A percentile compares a stretch with the other conserved stretches of the same genome.
phyloP scores from a whole-genome alignment of 495 filamentous ascomycete genomes.

The Tetracladium marchalianum region DNA sequence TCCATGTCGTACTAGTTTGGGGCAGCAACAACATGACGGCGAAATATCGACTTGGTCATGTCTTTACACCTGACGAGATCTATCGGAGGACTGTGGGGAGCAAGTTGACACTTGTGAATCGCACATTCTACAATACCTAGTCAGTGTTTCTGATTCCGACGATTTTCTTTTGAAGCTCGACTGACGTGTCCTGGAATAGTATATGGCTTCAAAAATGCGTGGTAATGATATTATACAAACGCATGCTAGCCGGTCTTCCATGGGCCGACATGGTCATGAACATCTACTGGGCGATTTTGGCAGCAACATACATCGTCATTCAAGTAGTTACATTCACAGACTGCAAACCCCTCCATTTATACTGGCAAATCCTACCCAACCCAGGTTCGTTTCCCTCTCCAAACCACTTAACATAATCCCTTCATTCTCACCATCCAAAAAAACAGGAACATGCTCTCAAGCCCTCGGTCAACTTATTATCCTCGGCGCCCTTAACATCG shows the following conservation, averaged over 20 bases:
- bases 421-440: neutral
- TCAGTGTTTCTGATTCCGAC: slow-evolving; percentile 8
- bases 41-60: slow-evolving; percentile 9
- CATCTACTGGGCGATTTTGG: slow-evolving; percentile 23
- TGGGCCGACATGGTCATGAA: slow-evolving; percentile 26
- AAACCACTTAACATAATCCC: neutral
- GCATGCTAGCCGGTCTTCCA: slow-evolving; percentile 25
- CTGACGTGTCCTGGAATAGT: neutral
- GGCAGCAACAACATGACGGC: slow-evolving; percentile 26
- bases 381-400: slow-evolving; percentile 17
- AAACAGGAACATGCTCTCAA: slow-evolving; percentile 23
- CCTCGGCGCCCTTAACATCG: slow-evolving; percentile 30
- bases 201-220: slow-evolving; percentile 35
- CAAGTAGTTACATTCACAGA: slow-evolving; percentile 33
- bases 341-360: slow-evolving; percentile 32
- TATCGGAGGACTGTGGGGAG: slow-evolving; percentile 24
- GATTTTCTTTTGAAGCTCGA: neutral
- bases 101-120: slow-evolving; percentile 22
- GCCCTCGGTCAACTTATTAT: slow-evolving; percentile 30
- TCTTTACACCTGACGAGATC: slow-evolving; percentile 23
- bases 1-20: slow-evolving; percentile 26
- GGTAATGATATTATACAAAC: slow-evolving; percentile 30
- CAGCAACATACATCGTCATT: slow-evolving; percentile 25
- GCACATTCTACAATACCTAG: slow-evolving; percentile 27
- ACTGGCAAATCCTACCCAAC: slow-evolving; percentile 32